Conservation (phyloP, 352 stramenopile genomes). For the Globisporangium nunn region DNA sequence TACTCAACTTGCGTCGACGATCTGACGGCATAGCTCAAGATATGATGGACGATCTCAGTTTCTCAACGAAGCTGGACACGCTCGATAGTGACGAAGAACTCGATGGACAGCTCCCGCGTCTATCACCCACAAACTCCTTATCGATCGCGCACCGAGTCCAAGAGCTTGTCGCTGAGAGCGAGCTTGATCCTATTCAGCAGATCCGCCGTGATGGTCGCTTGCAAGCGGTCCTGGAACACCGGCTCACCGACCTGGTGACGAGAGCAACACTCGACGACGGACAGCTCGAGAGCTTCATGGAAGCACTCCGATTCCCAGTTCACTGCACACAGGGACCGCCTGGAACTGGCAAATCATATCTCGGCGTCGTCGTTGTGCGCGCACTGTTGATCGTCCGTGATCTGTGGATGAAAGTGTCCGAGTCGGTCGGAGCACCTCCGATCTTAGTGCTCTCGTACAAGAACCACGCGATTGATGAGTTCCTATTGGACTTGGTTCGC, state of each 20-base stretch:
- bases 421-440: conserved; percentile 55
- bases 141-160: neutral
- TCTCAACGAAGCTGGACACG: conserved; percentile 1
- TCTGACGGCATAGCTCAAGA: conserved; percentile 1
- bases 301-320: conserved; percentile 69
- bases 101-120: neutral
- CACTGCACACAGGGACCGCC: conserved; percentile 84
- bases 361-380: conserved; percentile 78
- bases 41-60: neutral
- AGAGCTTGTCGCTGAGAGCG: conserved; percentile 42
- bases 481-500: conserved; percentile 69
- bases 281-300: conserved; percentile 68
- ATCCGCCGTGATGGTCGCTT: conserved; percentile 59
- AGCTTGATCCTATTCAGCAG: conserved; percentile 71
- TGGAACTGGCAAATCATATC: conserved; percentile 88
- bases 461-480: conserved; percentile 86
- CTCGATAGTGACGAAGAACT: conserved; percentile 6
- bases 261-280: conserved; percentile 56
- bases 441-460: conserved; percentile 87
- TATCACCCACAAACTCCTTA: neutral
- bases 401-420: conserved; percentile 62
- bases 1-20: conserved; percentile 54
- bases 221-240: conserved; percentile 20
- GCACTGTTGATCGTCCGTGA: conserved; percentile 69
- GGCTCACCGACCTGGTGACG: conserved; percentile 35